phyloP scores from a whole-genome alignment of 2,329 filamentous ascomycete genomes.

The Nemania sp. region DNA sequence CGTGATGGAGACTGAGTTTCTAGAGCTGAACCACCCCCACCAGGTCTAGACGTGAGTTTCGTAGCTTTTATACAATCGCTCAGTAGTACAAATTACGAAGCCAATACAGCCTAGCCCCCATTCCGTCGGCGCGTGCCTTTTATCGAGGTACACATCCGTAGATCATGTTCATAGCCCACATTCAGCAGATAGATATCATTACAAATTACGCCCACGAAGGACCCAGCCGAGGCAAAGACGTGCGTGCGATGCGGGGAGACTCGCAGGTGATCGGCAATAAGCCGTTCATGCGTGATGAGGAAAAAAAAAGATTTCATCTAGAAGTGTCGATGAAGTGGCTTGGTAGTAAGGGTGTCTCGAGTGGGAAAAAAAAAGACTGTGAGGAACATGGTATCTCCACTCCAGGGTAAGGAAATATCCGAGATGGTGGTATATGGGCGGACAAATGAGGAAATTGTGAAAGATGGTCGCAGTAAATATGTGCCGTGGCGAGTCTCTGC shows the following conservation, averaged over 20 bases:
- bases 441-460: constrained; percentile 21
- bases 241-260: constrained; percentile 18
- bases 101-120: constrained; percentile 4
- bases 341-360: constrained; percentile 6
- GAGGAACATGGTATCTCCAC: constrained; percentile 28
- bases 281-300: constrained; percentile 13
- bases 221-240: constrained; percentile 21
- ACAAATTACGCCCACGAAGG: constrained; percentile 33
- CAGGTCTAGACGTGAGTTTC: background rate
- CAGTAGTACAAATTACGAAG: constrained; percentile 16
- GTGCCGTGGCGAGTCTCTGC: background rate
- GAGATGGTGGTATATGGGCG: constrained; percentile 24
- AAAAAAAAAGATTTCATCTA: constrained; percentile 20
- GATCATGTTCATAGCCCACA: constrained; percentile 11
- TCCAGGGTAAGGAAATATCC: constrained; percentile 21
- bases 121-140: constrained; percentile 5
- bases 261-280: constrained; percentile 19
- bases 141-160: background rate
- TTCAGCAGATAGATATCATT: constrained; percentile 32
- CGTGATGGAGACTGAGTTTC: background rate
- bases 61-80: constrained; percentile 20
- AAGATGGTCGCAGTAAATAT: constrained; percentile 13
- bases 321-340: constrained; percentile 19
- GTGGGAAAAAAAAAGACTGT: constrained; percentile 23
- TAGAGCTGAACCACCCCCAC: background rate